Conservation (phyloP, 2,329 filamentous ascomycete genomes). For the Phyllosticta ampelicida region DNA sequence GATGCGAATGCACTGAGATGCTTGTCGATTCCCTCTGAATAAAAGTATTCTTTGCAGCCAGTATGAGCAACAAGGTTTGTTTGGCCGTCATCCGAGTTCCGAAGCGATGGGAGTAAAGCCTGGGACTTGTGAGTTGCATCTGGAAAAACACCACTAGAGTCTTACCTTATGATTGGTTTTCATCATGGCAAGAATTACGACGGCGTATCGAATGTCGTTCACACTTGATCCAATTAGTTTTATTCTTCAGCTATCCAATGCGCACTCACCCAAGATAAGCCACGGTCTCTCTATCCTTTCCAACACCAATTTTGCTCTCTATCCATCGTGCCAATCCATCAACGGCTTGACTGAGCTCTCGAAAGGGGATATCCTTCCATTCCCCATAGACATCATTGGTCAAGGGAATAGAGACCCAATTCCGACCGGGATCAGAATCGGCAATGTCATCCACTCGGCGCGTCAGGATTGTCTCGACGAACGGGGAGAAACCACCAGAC, state of each 20-base stretch:
- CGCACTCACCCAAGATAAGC: slow-evolving; percentile 8
- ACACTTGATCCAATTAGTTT: background rate
- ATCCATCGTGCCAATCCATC: slow-evolving; percentile 9
- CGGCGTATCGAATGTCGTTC: slow-evolving; percentile 8
- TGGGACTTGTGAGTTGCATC: too few species aligned
- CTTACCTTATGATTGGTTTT: slow-evolving; percentile 8
- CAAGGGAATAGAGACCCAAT: slow-evolving; percentile 4
- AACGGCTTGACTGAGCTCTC: background rate
- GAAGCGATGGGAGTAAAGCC: slow-evolving; percentile 8
- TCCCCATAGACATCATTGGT: slow-evolving; percentile 3
- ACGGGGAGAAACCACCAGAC: slow-evolving; percentile 2
- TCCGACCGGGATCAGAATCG: background rate
- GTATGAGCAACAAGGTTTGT: slow-evolving; percentile 5
- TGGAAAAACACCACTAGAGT: too few species aligned
- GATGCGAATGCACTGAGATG: slow-evolving; percentile 3
- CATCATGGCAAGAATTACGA: slow-evolving; percentile 7
- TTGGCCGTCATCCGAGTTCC: slow-evolving; percentile 10
- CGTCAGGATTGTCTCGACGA: slow-evolving; percentile 1
- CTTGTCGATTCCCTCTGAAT: slow-evolving; percentile 4
- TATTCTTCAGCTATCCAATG: too few species aligned
- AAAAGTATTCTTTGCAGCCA: slow-evolving; percentile 1
- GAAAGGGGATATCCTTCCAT: slow-evolving; percentile 8
- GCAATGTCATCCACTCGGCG: slow-evolving; percentile 9
- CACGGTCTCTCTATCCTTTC: slow-evolving; percentile 3
- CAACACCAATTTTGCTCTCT: slow-evolving; percentile 3